Evolutionary conservation across 116 monocot species (phyloP).

Genomic region (Papilionanthe hybrid): DNA sequence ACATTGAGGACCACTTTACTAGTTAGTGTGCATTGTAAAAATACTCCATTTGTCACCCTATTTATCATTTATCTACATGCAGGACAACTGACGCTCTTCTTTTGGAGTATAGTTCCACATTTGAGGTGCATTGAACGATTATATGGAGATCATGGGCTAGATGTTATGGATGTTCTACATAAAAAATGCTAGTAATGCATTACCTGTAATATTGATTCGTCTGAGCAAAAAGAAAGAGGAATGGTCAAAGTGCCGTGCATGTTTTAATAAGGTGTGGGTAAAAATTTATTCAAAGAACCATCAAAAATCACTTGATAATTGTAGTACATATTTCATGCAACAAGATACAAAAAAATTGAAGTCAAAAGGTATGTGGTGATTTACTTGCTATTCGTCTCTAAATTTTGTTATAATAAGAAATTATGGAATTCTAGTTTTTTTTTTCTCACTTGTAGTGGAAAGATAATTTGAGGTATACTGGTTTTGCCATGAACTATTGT

Average conservation of each 20-base stretch:
- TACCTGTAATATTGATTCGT: constrained; percentile 77
- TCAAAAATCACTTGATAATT: constrained; percentile 88
- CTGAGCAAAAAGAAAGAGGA: constrained; percentile 58
- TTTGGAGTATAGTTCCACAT: constrained; percentile 29
- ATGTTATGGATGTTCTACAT: constrained; percentile 55
- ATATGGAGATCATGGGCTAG: constrained; percentile 59
- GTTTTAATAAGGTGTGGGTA: constrained; percentile 92
- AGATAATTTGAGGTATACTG: neutral
- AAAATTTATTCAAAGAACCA: constrained; percentile 90
- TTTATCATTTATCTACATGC: neutral
- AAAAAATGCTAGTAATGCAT: constrained; percentile 60
- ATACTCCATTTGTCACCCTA: neutral
- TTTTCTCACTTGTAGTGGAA: neutral
- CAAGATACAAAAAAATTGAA: constrained; percentile 88
- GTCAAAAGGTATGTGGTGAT: constrained; percentile 65
- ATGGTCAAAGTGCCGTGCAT: constrained; percentile 48
- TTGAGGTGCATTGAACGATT: constrained; percentile 53
- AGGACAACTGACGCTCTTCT: neutral
- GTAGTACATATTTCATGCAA: constrained; percentile 97
- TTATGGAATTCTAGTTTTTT: neutral
- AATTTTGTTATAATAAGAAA: constrained; percentile 2
- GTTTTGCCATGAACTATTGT: neutral
- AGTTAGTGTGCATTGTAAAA: constrained; percentile 32
- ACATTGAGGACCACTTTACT: constrained; percentile 77
- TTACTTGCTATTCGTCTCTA: neutral